These are phyloP conservation scores for Apiospora kogelbergensis DNA, from an alignment of 2,329 filamentous ascomycete genomes.

Conservation along the genomic window DNA sequence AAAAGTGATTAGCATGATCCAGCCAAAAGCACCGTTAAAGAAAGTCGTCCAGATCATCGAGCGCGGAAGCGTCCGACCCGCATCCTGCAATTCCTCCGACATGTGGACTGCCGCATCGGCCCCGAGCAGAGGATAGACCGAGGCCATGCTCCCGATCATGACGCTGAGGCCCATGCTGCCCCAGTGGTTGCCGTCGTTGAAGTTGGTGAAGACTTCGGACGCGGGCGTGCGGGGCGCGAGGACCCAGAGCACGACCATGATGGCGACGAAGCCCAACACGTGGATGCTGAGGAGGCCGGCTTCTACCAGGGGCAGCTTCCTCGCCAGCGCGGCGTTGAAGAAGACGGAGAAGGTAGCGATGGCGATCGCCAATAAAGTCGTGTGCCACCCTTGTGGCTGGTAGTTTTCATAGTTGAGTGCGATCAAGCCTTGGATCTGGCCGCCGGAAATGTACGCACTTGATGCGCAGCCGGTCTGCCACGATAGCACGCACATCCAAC, in stretches of 20 bases:
- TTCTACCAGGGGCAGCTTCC: constrained; percentile 40
- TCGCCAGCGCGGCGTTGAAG: constrained; percentile 42
- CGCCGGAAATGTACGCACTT: constrained; percentile 16
- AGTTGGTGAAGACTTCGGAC: constrained; percentile 46
- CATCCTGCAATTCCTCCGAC: constrained; percentile 39
- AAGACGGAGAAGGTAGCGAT: constrained; percentile 38
- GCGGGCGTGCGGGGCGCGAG: constrained; percentile 31
- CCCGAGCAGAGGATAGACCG: constrained; percentile 37
- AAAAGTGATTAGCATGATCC: constrained; percentile 23
- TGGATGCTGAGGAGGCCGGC: constrained; percentile 43
- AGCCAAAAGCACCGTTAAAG: constrained; percentile 20
- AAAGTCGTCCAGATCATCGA: constrained; percentile 33
- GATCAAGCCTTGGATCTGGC: constrained; percentile 21
- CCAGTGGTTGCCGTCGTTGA: constrained; percentile 50
- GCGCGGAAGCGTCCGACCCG: constrained; percentile 33
- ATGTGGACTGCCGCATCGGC: constrained; percentile 36
- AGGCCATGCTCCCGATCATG: constrained; percentile 44
- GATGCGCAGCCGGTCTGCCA: constrained; percentile 15
- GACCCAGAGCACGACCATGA: constrained; percentile 38
- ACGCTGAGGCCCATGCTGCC: constrained; percentile 43
- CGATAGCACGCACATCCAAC: constrained; percentile 16
- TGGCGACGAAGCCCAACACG: constrained; percentile 42
- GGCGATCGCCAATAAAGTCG: constrained; percentile 41
- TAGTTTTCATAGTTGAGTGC: constrained; percentile 18
- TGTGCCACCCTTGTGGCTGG: constrained; percentile 28